Base-by-base conservation (phyloP, 2,329 filamentous ascomycete species). In the Penicillium vulpinum region DNA sequence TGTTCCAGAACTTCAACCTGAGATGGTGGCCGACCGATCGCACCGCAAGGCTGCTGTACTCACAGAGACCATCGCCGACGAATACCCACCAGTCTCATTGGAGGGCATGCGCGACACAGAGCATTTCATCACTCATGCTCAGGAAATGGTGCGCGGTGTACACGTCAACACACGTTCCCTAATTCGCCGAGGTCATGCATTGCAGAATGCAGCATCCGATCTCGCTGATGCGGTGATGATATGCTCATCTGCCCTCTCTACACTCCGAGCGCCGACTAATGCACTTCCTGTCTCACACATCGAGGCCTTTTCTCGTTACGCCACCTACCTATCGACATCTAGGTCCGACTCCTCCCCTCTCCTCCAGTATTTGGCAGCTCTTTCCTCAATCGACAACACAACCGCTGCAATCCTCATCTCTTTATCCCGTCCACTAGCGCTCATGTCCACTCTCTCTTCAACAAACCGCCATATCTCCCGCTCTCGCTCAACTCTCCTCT, bases 11-110 rank as follows among this genome's bases (percentile, higher is more conserved):
- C 85, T 99, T 48, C 91, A 96, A 70, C 84, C 90, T 0, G 87
- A 91, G 21, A 91, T 92, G 85, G 93, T 97, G 82, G 88, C 90
- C 51, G 88, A 96, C 72, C 86, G 94, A 48, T 96, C 90, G 61
- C 86, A 87, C 54, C 85, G 92, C 60, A 99, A 99, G 75, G 90
- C 91, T 4, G 88, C 92, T 71, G 86, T 88, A 0, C 84, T 93
- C 28, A 80, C 85, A 3, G 94, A 99, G 70, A 92, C 88, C 54
- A 88, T 99, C 33, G 85, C 86, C 51, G 94, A 99, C 58, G 94
- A 99, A 70, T 91, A 90, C 67, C 87, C 91, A 61, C 92, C 94
- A 0, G 82, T 97, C 33, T 78, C 76, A 51, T 51, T 61, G 18
- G 85, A 89, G 60, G 90, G 94, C 62, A 85, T 93, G 46, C 85